These are phyloP conservation scores for Hanseniaspora valbyensis DNA, from an alignment of 805 yeast species.

Conservation along the genomic window DNA sequence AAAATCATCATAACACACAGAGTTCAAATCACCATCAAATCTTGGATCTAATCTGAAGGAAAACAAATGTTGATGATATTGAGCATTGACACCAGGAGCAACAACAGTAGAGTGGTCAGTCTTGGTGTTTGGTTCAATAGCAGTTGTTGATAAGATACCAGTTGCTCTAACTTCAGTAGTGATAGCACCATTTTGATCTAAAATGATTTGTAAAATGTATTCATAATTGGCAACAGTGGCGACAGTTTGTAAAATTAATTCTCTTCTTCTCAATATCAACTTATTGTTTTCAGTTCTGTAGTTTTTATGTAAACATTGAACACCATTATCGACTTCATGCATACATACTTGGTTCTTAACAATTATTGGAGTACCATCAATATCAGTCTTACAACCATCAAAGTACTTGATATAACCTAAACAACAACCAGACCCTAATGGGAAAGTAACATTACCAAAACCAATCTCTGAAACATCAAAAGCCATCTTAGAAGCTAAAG, in stretches of 20 bases:
- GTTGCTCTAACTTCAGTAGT: constrained; percentile 75
- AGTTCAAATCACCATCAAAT: constrained; percentile 66
- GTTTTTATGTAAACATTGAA: constrained; percentile 68
- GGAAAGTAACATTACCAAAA: constrained; percentile 62
- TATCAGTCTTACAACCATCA: constrained; percentile 47
- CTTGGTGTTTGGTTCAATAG: constrained; percentile 54
- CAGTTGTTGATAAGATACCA: constrained; percentile 77
- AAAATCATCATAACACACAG: constrained; percentile 62
- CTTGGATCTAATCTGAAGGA: constrained; percentile 76
- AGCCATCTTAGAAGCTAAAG: constrained; percentile 77
- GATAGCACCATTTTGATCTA: constrained; percentile 68
- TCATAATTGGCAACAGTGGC: constrained; percentile 81
- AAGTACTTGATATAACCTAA: constrained; percentile 66
- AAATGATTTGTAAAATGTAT: constrained; percentile 59
- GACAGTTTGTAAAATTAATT: constrained; percentile 66
- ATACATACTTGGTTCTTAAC: constrained; percentile 64
- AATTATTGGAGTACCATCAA: constrained; percentile 50
- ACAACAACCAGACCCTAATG: constrained; percentile 65
- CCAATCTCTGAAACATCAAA: constrained; percentile 81
- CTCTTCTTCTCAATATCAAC: constrained; percentile 61
- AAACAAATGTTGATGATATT: constrained; percentile 73
- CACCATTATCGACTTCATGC: constrained; percentile 71
- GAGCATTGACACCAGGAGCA: constrained; percentile 73
- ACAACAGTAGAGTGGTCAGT: constrained; percentile 64
- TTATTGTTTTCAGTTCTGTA: constrained; percentile 63